Evolutionary conservation across 177 flowering plant species (phyloP).

Genomic region (Telopea speciosissima): DNA sequence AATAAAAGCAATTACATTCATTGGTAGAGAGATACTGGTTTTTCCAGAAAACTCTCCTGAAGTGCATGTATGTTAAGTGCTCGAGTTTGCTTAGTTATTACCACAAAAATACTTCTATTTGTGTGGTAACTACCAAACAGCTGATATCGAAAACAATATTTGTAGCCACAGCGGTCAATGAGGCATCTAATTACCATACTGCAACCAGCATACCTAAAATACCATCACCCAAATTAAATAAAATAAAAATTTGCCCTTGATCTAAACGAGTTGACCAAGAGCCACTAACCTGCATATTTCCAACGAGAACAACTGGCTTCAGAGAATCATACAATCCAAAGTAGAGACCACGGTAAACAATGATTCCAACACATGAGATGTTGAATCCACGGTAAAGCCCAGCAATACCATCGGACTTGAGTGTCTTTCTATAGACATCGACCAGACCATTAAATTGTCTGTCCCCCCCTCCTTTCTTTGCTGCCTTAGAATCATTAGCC

Average conservation of each 20-base stretch:
- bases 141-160: no score
- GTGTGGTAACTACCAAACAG: no score
- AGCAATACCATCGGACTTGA: slow-evolving; percentile 72
- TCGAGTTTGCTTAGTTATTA: no score
- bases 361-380: slow-evolving; percentile 83
- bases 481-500: slow-evolving; percentile 82
- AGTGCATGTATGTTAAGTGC: no score
- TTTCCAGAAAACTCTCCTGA: no score
- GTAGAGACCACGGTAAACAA: slow-evolving; percentile 86
- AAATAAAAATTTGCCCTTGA: no score
- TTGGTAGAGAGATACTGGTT: no score
- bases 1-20: no score
- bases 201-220: neutral
- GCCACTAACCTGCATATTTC: slow-evolving; percentile 59
- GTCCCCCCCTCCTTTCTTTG: slow-evolving; percentile 87
- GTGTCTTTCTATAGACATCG: slow-evolving; percentile 81
- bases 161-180: no score
- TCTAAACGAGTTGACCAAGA: neutral
- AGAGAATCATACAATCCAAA: slow-evolving; percentile 89
- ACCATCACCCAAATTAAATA: neutral
- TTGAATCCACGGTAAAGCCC: slow-evolving; percentile 94
- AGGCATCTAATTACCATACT: no score
- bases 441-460: slow-evolving; percentile 84
- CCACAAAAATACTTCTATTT: no score
- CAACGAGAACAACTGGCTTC: slow-evolving; percentile 72